These are phyloP conservation scores for Hermanozyma aechmeae DNA, from an alignment of 805 yeast species.

Conservation along the genomic window DNA sequence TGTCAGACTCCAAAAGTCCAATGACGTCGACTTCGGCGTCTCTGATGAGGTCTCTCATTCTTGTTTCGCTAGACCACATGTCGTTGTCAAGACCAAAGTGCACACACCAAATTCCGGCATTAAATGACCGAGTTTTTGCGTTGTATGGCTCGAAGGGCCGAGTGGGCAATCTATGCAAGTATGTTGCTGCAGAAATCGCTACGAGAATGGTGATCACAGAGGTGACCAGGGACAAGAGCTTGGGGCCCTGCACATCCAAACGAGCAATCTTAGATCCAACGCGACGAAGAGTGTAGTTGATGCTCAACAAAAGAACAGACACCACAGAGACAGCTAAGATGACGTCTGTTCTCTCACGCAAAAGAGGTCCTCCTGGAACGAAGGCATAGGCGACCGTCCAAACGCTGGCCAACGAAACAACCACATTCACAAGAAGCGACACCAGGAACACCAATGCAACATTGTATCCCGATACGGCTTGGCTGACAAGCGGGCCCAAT, in stretches of 20 bases:
- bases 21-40: conserved; percentile 89
- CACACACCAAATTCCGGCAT: conserved; percentile 97
- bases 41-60: conserved; percentile 74
- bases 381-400: conserved; percentile 99
- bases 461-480: conserved; percentile 43
- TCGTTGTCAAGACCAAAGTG: conserved; percentile 96
- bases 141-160: conserved; percentile 48
- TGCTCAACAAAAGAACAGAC: conserved; percentile 45
- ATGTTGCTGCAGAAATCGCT: conserved; percentile 42
- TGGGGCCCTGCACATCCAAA: conserved; percentile 11
- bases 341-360: conserved; percentile 83
- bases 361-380: conserved; percentile 85
- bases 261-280: conserved; percentile 13
- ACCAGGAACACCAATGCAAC: conserved; percentile 46
- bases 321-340: conserved; percentile 51
- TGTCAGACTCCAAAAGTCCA: conserved; percentile 87
- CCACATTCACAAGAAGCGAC: conserved; percentile 39
- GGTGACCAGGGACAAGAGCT: conserved; percentile 13
- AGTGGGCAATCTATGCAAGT: conserved; percentile 55
- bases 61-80: conserved; percentile 92
- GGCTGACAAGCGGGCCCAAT: conserved; percentile 51
- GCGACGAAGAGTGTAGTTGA: conserved; percentile 21
- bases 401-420: conserved; percentile 71
- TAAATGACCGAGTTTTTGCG: conserved; percentile 53
- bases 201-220: conserved; percentile 35